Evolutionary conservation across 2,329 filamentous ascomycete genomes (phyloP).

Genomic region (Fusarium veterinarium): DNA sequence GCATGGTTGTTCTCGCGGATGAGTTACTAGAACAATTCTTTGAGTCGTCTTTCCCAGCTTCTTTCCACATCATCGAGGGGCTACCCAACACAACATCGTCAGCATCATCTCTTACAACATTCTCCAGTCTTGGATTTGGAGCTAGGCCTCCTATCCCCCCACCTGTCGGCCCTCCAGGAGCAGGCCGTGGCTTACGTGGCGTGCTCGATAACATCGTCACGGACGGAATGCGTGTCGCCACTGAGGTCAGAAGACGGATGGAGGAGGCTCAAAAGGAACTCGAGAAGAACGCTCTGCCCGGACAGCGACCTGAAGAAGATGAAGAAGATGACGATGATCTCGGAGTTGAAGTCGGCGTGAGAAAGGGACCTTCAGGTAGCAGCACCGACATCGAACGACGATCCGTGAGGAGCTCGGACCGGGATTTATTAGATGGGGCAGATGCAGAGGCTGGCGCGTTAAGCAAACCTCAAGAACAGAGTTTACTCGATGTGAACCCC

Average conservation of each 20-base stretch:
- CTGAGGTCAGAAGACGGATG: constrained; percentile 90
- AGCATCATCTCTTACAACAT: constrained; percentile 81
- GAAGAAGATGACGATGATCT: constrained; percentile 73
- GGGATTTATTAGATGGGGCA: constrained; percentile 78
- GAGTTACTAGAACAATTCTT: constrained; percentile 97
- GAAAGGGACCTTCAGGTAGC: constrained; percentile 49
- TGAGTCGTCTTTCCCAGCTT: constrained; percentile 92
- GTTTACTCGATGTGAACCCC: constrained; percentile 50
- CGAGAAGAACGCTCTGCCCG: constrained; percentile 80
- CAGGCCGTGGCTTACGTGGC: constrained; percentile 82
- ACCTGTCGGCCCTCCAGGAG: constrained; percentile 56
- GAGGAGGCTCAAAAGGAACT: constrained; percentile 94
- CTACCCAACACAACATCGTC: constrained; percentile 51
- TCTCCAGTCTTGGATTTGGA: constrained; percentile 76
- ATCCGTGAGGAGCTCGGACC: constrained; percentile 73
- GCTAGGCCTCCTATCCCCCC: constrained; percentile 54
- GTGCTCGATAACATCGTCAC: constrained; percentile 98
- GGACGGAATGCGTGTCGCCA: constrained; percentile 95
- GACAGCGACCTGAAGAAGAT: constrained; percentile 74
- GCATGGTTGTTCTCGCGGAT: constrained; percentile 97
- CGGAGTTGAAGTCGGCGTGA: constrained; percentile 57
- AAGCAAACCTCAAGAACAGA: constrained; percentile 48
- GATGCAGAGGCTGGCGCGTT: constrained; percentile 74
- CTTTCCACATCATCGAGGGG: constrained; percentile 86
- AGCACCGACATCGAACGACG: constrained; percentile 70